Percentiles rank a stretch among this genome's conserved stretches.
These are phyloP conservation scores for Colletotrichum trifolii DNA, from an alignment of 2,329 filamentous ascomycete genomes.

Conservation along the genomic window DNA sequence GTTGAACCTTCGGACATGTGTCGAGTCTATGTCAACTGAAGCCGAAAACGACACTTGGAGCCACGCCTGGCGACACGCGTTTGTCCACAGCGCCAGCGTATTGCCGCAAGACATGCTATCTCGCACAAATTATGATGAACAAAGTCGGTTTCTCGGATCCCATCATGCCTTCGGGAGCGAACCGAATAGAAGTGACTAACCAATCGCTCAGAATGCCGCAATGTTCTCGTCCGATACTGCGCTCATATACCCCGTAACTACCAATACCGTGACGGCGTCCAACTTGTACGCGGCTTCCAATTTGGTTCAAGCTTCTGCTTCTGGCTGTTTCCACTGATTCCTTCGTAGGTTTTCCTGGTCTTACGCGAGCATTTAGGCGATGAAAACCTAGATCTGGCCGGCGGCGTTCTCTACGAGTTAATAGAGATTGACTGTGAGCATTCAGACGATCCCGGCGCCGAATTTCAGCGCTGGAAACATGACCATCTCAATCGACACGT, in stretches of 20 bases:
- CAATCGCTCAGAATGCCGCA: slow-evolving; percentile 53
- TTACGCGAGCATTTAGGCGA: slow-evolving; percentile 57
- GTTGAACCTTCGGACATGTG: slow-evolving; percentile 27
- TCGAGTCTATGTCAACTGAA: slow-evolving; percentile 22
- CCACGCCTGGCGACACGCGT: slow-evolving; percentile 19
- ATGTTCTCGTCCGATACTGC: slow-evolving; percentile 56
- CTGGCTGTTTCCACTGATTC: background rate
- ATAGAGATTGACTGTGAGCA: slow-evolving; percentile 58
- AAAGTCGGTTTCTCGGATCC: slow-evolving; percentile 18
- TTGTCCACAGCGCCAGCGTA: slow-evolving; percentile 3
- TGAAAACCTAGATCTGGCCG: slow-evolving; percentile 55
- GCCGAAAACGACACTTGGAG: background rate
- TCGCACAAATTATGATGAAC: slow-evolving; percentile 31
- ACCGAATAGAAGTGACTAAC: background rate
- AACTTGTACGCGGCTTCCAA: slow-evolving; percentile 45
- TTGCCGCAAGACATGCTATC: slow-evolving; percentile 12
- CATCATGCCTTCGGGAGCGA: no score
- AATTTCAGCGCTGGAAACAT: slow-evolving; percentile 59
- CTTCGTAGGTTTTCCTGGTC: slow-evolving; percentile 52
- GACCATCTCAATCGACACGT: slow-evolving; percentile 58
- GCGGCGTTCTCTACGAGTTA: slow-evolving; percentile 58
- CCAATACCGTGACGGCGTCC: slow-evolving; percentile 57
- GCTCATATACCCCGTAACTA: slow-evolving; percentile 58
- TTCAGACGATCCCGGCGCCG: slow-evolving; percentile 56
- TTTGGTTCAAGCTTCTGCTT: background rate